Percentiles rank a stretch among this genome's conserved stretches.
phyloP scores from a whole-genome alignment of 441 rosid species.

The Brassica balearica region DNA sequence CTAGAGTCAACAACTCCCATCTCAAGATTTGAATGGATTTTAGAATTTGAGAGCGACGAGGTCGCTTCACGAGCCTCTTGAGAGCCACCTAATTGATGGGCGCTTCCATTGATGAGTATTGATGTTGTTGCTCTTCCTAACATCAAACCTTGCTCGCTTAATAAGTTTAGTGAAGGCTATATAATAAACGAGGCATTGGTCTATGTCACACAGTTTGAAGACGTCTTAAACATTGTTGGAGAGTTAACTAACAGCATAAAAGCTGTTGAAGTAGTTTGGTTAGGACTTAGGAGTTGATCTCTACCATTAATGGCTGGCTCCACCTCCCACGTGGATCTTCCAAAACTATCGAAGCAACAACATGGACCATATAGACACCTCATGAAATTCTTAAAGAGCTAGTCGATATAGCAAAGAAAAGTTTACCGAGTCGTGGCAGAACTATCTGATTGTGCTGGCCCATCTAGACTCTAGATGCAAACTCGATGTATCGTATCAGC shows the following conservation, averaged over 20 bases:
- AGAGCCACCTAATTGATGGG: slow-evolving; percentile 79
- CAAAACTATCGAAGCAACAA: not conserved
- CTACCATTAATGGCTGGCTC: slow-evolving; percentile 64
- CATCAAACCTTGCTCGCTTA: slow-evolving; percentile 36
- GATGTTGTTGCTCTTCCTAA: slow-evolving; percentile 61
- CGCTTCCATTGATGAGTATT: slow-evolving; percentile 73
- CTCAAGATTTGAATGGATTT: slow-evolving; percentile 55
- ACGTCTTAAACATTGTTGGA: slow-evolving; percentile 20
- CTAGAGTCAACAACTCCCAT: too few relatives aligned
- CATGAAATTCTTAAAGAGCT: slow-evolving; percentile 51
- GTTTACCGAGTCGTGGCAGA: slow-evolving; percentile 51
- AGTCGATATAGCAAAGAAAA: slow-evolving; percentile 53
- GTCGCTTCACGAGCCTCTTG: slow-evolving; percentile 54
- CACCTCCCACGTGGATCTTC: slow-evolving; percentile 54
- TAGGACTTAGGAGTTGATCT: slow-evolving; percentile 69
- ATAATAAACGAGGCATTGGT: slow-evolving; percentile 53
- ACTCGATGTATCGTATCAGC: slow-evolving; percentile 79
- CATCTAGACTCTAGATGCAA: slow-evolving; percentile 54
- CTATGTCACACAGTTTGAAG: too few relatives aligned
- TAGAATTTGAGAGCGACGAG: slow-evolving; percentile 60
- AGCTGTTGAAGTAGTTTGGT: slow-evolving; percentile 61
- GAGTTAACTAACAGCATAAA: slow-evolving; percentile 25
- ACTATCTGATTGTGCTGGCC: slow-evolving; percentile 11
- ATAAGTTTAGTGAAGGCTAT: slow-evolving; percentile 55
- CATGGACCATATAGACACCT: not conserved